A percentile compares a stretch with the other conserved stretches of the same genome.
phyloP scores from a whole-genome alignment of 2,329 filamentous ascomycete species.

The Colletotrichum falcatum region DNA sequence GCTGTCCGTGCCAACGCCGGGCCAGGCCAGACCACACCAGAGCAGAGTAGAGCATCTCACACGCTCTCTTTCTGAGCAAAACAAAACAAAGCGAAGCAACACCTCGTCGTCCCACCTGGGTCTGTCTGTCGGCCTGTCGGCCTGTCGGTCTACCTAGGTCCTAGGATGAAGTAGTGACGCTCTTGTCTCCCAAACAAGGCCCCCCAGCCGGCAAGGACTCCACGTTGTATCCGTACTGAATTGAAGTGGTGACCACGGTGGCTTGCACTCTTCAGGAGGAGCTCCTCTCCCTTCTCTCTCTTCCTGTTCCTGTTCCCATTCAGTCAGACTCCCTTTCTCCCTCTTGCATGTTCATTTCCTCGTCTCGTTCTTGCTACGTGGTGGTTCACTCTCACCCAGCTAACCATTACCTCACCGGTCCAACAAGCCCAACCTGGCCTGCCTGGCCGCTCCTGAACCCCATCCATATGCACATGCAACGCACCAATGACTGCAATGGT shows the following conservation, averaged over 20 bases:
- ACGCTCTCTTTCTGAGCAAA: not conserved
- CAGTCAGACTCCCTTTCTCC: not conserved
- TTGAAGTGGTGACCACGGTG: not conserved
- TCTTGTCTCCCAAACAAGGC: constrained; percentile 36
- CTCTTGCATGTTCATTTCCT: not conserved
- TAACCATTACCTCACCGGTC: not conserved
- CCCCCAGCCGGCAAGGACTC: constrained; percentile 9
- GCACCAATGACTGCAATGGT: constrained; percentile 19
- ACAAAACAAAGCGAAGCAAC: too few species aligned
- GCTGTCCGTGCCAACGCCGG: constrained; percentile 39
- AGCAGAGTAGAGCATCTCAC: not conserved
- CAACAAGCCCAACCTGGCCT: not conserved
- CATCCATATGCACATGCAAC: not conserved
- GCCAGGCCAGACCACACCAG: constrained; percentile 2
- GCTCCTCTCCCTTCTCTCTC: not conserved
- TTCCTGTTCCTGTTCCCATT: not conserved
- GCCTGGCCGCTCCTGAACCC: not conserved
- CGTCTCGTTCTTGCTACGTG: not conserved
- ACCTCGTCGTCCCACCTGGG: too few species aligned
- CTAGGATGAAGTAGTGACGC: constrained; percentile 31
- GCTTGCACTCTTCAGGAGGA: not conserved
- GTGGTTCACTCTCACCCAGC: not conserved
- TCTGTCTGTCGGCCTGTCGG: too few species aligned
- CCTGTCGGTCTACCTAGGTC: too few species aligned
- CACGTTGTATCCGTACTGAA: constrained; percentile 2